Evolutionary conservation across 1,284 basidiomycete species (phyloP).

Genomic region (Peniophora sp.): DNA sequence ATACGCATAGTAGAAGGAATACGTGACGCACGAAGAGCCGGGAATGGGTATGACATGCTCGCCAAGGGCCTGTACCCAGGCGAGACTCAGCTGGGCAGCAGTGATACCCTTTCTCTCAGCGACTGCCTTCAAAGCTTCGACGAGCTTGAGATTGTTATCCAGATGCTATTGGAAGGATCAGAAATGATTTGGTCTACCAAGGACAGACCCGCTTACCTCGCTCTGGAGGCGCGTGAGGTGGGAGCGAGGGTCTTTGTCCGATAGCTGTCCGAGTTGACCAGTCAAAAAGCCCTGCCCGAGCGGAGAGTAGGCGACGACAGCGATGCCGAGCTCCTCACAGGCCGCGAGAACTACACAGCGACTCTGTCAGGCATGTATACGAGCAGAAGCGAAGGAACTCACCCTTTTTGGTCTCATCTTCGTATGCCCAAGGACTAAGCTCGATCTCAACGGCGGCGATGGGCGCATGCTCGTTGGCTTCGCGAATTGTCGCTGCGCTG

Average conservation of each 20-base stretch:
- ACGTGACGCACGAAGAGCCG: conserved; percentile 44
- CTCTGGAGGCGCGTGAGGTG: too few species aligned
- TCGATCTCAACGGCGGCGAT: conserved; percentile 44
- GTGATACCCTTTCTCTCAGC: conserved; percentile 43
- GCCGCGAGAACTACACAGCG: conserved; percentile 25
- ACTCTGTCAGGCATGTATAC: conserved; percentile 20
- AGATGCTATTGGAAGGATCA: conserved; percentile 39
- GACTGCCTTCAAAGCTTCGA: conserved; percentile 37
- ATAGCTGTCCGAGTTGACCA: conserved; percentile 40
- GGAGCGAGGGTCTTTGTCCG: neutral
- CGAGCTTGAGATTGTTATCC: conserved; percentile 49
- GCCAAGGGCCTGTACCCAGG: conserved; percentile 47
- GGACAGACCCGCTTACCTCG: too few species aligned
- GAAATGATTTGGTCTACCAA: too few species aligned
- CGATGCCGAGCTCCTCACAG: conserved; percentile 34
- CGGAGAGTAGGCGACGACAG: conserved; percentile 49
- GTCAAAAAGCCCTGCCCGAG: conserved; percentile 49
- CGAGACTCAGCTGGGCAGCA: conserved; percentile 50
- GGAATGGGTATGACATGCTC: conserved; percentile 46
- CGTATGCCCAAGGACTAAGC: conserved; percentile 40
- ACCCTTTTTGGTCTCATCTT: conserved; percentile 36
- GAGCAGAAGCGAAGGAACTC: too few species aligned
- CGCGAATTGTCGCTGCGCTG: conserved; percentile 28
- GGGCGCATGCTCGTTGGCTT: conserved; percentile 33
- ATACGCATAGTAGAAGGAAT: too few species aligned